These are phyloP conservation scores for Canariomyces notabilis DNA, from an alignment of 2,329 filamentous ascomycete species.

Conservation along the genomic window DNA sequence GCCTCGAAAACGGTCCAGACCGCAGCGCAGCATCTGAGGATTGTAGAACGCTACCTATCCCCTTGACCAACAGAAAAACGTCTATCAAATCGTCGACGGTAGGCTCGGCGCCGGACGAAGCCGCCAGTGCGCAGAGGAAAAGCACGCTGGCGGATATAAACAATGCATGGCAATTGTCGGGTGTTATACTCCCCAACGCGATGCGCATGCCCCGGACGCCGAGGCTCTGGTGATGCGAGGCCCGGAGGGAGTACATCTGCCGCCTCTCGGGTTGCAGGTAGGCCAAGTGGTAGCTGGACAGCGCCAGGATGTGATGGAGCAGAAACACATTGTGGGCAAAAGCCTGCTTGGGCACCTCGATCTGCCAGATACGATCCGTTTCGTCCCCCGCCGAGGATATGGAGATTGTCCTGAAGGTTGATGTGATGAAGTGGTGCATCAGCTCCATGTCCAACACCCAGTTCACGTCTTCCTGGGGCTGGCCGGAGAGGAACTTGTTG, in stretches of 20 bases:
- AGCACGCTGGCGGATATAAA: slow-evolving; percentile 21
- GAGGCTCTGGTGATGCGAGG: slow-evolving; percentile 22
- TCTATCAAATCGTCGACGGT: slow-evolving; percentile 20
- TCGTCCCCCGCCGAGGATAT: not conserved
- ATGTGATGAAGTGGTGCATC: slow-evolving; percentile 33
- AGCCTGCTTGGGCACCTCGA: slow-evolving; percentile 18
- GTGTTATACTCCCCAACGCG: slow-evolving; percentile 17
- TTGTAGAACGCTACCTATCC: slow-evolving; percentile 19
- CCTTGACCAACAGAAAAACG: slow-evolving; percentile 22
- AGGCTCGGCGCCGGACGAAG: slow-evolving; percentile 2
- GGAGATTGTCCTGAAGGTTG: slow-evolving; percentile 19
- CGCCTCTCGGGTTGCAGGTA: slow-evolving; percentile 16
- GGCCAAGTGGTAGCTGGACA: slow-evolving; percentile 22
- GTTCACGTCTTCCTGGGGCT: slow-evolving; percentile 12
- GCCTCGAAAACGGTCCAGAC: slow-evolving; percentile 16
- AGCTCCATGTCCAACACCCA: slow-evolving; percentile 35
- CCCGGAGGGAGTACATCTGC: slow-evolving; percentile 16
- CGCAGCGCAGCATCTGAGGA: slow-evolving; percentile 14
- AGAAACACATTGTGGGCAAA: slow-evolving; percentile 23
- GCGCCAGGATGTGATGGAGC: slow-evolving; percentile 24
- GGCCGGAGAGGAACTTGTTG: slow-evolving; percentile 16
- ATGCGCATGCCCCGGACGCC: slow-evolving; percentile 22
- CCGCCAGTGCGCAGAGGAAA: slow-evolving; percentile 20
- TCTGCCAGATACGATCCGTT: slow-evolving; percentile 14
- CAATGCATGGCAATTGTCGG: slow-evolving; percentile 23